Evolutionary conservation across 2,329 filamentous ascomycete genomes (phyloP).

Genomic region (Ophioceras dolichostomum): DNA sequence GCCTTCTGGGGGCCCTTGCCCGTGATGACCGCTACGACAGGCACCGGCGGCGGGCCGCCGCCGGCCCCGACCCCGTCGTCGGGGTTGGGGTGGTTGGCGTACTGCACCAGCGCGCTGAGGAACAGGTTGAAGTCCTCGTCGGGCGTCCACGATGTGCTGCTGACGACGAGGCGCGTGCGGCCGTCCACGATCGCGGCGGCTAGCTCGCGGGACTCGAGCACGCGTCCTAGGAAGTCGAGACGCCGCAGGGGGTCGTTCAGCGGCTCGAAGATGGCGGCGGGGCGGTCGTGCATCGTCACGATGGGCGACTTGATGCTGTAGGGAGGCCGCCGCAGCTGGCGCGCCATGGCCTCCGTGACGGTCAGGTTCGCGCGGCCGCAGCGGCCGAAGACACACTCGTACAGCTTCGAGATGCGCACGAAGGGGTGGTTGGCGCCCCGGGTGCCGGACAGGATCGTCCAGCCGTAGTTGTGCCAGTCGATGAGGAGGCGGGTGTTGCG

Average conservation of each 20-base stretch:
- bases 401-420: slow-evolving; percentile 63
- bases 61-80: slow-evolving; percentile 20
- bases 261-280: slow-evolving; percentile 71
- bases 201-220: slow-evolving; percentile 52
- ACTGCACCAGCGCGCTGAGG: slow-evolving; percentile 67
- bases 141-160: slow-evolving; percentile 92
- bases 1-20: slow-evolving; percentile 82
- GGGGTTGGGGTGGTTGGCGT: slow-evolving; percentile 38
- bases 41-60: slow-evolving; percentile 29
- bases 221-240: slow-evolving; percentile 45
- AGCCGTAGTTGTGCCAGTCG: slow-evolving; percentile 99
- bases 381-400: slow-evolving; percentile 62
- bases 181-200: slow-evolving; percentile 46
- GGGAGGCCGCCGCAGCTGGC: slow-evolving; percentile 49
- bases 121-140: slow-evolving; percentile 92
- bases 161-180: slow-evolving; percentile 61
- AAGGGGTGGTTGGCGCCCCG: slow-evolving; percentile 52
- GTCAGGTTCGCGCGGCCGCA: slow-evolving; percentile 66
- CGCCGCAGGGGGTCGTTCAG: slow-evolving; percentile 35
- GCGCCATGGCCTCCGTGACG: slow-evolving; percentile 81
- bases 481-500: slow-evolving; percentile 75
- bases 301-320: slow-evolving; percentile 55
- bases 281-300: slow-evolving; percentile 73
- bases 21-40: slow-evolving; percentile 84
- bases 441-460: slow-evolving; percentile 69